Evolutionary conservation across 805 yeast species (phyloP).

Genomic region (Ogataea nonfermentans): DNA sequence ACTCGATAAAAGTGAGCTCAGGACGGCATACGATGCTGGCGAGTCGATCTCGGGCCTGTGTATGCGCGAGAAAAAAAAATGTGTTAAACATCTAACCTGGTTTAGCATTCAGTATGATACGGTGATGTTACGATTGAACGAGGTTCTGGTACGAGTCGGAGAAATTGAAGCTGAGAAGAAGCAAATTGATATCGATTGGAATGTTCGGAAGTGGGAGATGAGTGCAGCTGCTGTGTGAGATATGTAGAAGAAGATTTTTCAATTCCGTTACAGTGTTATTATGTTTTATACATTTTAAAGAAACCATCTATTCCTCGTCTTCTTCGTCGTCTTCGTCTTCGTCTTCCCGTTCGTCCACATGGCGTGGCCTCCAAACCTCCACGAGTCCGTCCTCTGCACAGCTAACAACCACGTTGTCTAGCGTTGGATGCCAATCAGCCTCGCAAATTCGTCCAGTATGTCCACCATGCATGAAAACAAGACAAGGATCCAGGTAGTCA

Average conservation of each 20-base stretch:
- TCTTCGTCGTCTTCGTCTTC: conserved; percentile 42
- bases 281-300: too few species aligned
- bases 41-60: conserved; percentile 37
- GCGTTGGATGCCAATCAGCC: conserved; percentile 61
- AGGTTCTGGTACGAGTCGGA: conserved; percentile 20
- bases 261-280: too few species aligned
- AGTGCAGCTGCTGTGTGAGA: too few species aligned
- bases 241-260: too few species aligned
- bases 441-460: conserved; percentile 72
- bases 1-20: conserved; percentile 10
- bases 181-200: conserved; percentile 36
- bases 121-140: conserved; percentile 35
- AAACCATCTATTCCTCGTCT: conserved; percentile 31
- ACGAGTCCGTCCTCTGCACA: conserved; percentile 74
- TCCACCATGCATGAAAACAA: conserved; percentile 81
- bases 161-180: conserved; percentile 30
- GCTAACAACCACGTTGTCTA: conserved; percentile 58
- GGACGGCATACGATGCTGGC: conserved; percentile 20
- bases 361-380: conserved; percentile 74
- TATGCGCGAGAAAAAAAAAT: conserved; percentile 52
- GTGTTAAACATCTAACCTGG: conserved; percentile 48
- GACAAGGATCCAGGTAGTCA: conserved; percentile 70
- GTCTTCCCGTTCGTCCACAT: conserved; percentile 38
- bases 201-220: conserved; percentile 37
- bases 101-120: conserved; percentile 34